Evolutionary conservation across 441 rosid genomes (phyloP), one percentile per base, ranked within the genome.

Genomic region (Sinapis alba): DNA sequence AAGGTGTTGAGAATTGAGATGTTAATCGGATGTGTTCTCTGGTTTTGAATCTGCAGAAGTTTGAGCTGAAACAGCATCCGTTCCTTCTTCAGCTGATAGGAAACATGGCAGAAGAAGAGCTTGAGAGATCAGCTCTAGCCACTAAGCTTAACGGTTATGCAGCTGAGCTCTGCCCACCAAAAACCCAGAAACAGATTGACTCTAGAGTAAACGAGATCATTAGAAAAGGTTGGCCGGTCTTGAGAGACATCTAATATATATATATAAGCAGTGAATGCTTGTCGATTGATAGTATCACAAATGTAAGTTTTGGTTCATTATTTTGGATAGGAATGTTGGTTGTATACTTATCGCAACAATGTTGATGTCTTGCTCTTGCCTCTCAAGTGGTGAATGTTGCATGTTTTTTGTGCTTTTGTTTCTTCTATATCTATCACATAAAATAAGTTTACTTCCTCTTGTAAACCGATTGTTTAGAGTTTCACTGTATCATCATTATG

Each of bases 51-150:
- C 0, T 79, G 85, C 84, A 90, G 96, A 91, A 94, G 82, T 91
- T 94, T 43, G 98, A 94, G 93, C 90, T 94, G 75, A 94, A 94
- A 83, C 88, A 85, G 36, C 84, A 74, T 68, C 87, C 91, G 1
- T 79, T 94, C 60, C 88, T 92, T 70, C 89, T 90, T 75, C 98
- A 89, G 62, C 79, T 89, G 61, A 89, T 89, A 68, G 98, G 99
- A 54, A 90, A 86, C 85, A 71, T 94, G 66, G 85, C 85, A 0
- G 90, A 89, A 81, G 88, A 87, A 72, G 96, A 90, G 76, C 94
- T 92, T 1, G 88, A 92, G 84, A 85, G 76, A 78, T 94, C 98
- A 9, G 85, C 78, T 75, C 69, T 88, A 67, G 96, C 92, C 11
- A 83, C 94, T 0, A 92, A 87, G 79, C 73, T 92, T 18, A 90